These are phyloP conservation scores for Pseudopediastrum boryanum DNA, from an alignment of 139 green algal genomes.

Conservation along the genomic window DNA sequence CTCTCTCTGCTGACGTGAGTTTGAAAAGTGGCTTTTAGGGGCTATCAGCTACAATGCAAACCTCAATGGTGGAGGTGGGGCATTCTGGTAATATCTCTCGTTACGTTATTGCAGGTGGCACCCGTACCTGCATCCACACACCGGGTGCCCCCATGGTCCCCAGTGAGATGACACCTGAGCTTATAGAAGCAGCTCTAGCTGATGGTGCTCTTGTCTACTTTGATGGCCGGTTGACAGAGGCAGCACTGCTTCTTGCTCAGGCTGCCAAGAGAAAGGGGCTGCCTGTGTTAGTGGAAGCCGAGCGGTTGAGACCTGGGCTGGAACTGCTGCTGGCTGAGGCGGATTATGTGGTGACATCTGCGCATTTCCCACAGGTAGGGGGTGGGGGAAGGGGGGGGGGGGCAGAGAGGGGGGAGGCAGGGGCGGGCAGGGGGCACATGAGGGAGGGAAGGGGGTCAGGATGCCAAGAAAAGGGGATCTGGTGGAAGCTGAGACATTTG, in stretches of 20 bases:
- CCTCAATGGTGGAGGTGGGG: too few relatives aligned
- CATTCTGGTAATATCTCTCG: too few relatives aligned
- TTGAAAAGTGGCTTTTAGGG: too few relatives aligned
- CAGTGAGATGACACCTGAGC: slow-evolving; percentile 63
- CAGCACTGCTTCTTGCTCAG: slow-evolving; percentile 78
- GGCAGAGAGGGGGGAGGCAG: too few relatives aligned
- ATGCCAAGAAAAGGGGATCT: too few relatives aligned
- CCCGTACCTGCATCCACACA: slow-evolving; percentile 96
- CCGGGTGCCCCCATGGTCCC: slow-evolving; percentile 70
- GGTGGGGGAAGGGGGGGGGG: too few relatives aligned
- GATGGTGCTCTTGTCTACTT: slow-evolving; percentile 87
- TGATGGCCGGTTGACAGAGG: slow-evolving; percentile 90
- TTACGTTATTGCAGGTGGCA: slow-evolving; percentile 83
- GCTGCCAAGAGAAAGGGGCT: slow-evolving; percentile 57
- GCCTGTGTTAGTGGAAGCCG: slow-evolving; percentile 89
- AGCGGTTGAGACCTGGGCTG: slow-evolving; percentile 81
- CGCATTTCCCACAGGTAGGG: slow-evolving; percentile 80
- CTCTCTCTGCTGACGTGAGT: too few relatives aligned
- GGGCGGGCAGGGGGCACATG: too few relatives aligned
- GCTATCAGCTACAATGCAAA: too few relatives aligned
- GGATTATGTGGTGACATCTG: slow-evolving; percentile 86
- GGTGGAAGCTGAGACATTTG: too few relatives aligned
- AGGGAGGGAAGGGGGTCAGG: too few relatives aligned
- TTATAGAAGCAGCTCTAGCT: slow-evolving; percentile 50
- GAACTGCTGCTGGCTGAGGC: slow-evolving; percentile 79